Base-by-base conservation (phyloP, 192 early-diverging fungal genomes). In the Powellomyces hirtus region DNA sequence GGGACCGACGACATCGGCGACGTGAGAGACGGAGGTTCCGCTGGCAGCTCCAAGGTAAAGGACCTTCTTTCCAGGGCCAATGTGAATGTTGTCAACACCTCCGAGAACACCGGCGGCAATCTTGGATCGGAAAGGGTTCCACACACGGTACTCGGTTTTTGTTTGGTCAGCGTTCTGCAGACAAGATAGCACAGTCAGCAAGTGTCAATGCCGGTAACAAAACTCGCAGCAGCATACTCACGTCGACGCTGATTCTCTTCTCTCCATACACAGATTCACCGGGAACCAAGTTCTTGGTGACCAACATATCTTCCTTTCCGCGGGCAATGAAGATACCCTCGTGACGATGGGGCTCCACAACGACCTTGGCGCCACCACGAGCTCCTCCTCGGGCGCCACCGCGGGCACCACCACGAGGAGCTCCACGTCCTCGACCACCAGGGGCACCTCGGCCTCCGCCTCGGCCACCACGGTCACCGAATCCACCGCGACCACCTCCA, bases 91-190 rank as follows among this genome's bases (percentile, higher is more conserved):
- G 80, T 98, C 97, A 57, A 97, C 77, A 87, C 95, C 94, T 71
- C 95, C 94, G 14, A 98, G 88, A 53, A 98, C 88, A 79, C 94
- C 95, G 62, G 97, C 97, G 52, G 97, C 97, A 40, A 98, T 75
- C 89, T 98, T 98, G 72, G 95, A 97, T 71, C 97, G 87, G 91
- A 98, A 98, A 66, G 97, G 97, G 78, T 98, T 98, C 97, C 97
- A 98, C 61, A 98, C 94, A 67, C 97, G 89, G 82, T 98, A 98
- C 82, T 98, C 97, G 37, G 89, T 89, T 82, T 98, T 98, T 71
- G 91, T 90, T 62, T 93, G 93, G 52, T 98, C 97, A 59, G 87
- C 76, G 59, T 82, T 84, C 82, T 86, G 62, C n/a, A 22, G n/a
- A 38, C 16, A 56, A 35, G 51, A 4, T 7, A 59, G 13, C 13